Evolutionary conservation across 768 basidiomycete genomes (phyloP).

Genomic region (Galerina marginata): DNA sequence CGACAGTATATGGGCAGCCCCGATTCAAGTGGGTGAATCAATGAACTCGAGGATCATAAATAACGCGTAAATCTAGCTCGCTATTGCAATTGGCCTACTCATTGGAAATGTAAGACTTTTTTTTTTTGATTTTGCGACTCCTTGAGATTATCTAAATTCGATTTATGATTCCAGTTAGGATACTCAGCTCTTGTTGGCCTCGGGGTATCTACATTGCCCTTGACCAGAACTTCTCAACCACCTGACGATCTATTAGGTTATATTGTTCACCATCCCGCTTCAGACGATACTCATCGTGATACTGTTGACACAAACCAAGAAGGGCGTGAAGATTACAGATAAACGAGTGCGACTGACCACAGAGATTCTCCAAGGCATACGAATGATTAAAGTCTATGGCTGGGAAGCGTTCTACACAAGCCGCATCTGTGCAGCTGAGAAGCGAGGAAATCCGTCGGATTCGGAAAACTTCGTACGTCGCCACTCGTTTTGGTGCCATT

Average conservation of each 20-base stretch:
- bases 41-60: neutral
- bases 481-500: neutral
- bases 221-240: slow-evolving; percentile 8
- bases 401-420: slow-evolving; percentile 59
- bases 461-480: slow-evolving; percentile 41
- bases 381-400: slow-evolving; percentile 67
- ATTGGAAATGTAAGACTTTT: slow-evolving; percentile 54
- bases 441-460: slow-evolving; percentile 45
- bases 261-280: slow-evolving; percentile 3
- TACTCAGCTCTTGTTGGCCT: slow-evolving; percentile 74
- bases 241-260: slow-evolving; percentile 10
- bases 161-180: slow-evolving; percentile 50
- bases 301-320: slow-evolving; percentile 58
- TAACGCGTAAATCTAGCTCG: slow-evolving; percentile 39
- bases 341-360: slow-evolving; percentile 66
- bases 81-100: slow-evolving; percentile 65
- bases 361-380: slow-evolving; percentile 72
- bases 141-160: neutral
- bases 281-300: slow-evolving; percentile 54
- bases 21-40: slow-evolving; percentile 50
- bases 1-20: slow-evolving; percentile 62
- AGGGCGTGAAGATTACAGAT: slow-evolving; percentile 70
- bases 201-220: slow-evolving; percentile 30
- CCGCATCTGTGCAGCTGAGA: slow-evolving; percentile 45
- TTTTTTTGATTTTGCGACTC: neutral